phyloP scores from a whole-genome alignment of 2,329 filamentous ascomycete species.

The Phialocephala sp. region DNA sequence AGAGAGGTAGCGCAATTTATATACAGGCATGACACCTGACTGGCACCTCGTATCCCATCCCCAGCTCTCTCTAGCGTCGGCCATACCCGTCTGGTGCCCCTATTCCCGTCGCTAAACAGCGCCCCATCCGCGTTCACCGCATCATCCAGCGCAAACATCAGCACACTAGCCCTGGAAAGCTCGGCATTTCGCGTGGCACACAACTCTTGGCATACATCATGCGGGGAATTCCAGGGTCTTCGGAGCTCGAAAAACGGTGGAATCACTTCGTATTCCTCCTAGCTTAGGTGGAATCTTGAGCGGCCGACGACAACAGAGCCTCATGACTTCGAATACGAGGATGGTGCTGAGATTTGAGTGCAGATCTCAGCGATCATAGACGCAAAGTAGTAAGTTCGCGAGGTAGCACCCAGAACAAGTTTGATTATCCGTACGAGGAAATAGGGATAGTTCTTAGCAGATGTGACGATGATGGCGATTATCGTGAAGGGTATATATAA shows the following conservation, averaged over 20 bases:
- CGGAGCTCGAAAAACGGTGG: neutral
- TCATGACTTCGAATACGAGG: slow-evolving; percentile 8
- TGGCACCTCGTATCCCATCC: neutral
- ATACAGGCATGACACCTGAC: neutral
- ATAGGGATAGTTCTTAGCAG: neutral
- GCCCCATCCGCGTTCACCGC: neutral
- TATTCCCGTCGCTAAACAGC: neutral
- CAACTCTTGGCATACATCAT: neutral
- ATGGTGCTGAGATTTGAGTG: neutral
- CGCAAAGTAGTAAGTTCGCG: neutral
- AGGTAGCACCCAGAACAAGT: neutral
- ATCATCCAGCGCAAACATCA: neutral
- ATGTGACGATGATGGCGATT: neutral
- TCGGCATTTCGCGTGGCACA: neutral
- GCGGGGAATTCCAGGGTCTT: neutral
- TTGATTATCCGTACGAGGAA: neutral
- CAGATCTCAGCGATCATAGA: slow-evolving; percentile 6
- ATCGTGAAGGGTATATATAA: neutral
- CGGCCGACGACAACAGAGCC: neutral
- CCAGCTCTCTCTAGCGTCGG: neutral
- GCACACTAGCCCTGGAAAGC: neutral
- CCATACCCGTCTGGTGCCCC: neutral
- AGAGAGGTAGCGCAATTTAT: neutral
- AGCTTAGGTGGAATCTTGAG: neutral
- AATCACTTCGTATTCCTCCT: slow-evolving; percentile 1